phyloP scores from a whole-genome alignment of 2,329 filamentous ascomycete genomes.

The Fusarium incarnatum region DNA sequence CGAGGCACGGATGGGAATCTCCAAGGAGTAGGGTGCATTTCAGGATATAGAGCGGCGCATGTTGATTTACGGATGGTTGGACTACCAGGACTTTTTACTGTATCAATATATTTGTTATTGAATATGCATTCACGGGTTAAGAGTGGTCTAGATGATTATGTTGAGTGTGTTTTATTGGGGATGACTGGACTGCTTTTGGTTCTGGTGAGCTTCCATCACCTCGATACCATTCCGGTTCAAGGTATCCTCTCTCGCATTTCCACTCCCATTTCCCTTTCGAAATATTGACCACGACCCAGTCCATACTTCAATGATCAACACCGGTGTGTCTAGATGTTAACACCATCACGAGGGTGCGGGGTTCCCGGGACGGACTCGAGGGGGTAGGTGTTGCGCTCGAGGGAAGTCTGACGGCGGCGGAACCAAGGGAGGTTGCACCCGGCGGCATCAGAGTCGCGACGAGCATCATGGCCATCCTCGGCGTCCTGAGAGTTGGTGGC shows the following conservation, averaged over 20 bases:
- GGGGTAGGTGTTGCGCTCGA: background rate
- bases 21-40: conserved; percentile 41
- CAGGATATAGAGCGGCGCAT: conserved; percentile 37
- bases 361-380: background rate
- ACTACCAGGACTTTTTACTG: conserved; percentile 17
- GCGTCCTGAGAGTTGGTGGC: too few relatives aligned
- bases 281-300: background rate
- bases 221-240: background rate
- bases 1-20: conserved; percentile 28
- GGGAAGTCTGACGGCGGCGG: background rate
- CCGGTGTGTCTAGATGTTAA: background rate
- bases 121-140: background rate
- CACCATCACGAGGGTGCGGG: background rate
- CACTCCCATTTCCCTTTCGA: background rate
- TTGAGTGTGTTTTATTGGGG: background rate
- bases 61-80: conserved; percentile 26
- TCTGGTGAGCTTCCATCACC: background rate
- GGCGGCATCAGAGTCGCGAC: background rate
- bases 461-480: background rate
- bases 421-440: background rate
- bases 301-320: background rate
- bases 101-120: conserved; percentile 17
- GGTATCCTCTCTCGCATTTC: background rate
- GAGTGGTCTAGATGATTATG: background rate
- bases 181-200: background rate